Evolutionary conservation across 2,329 filamentous ascomycete species (phyloP).

Genomic region (Phyllosticta capitalensis): DNA sequence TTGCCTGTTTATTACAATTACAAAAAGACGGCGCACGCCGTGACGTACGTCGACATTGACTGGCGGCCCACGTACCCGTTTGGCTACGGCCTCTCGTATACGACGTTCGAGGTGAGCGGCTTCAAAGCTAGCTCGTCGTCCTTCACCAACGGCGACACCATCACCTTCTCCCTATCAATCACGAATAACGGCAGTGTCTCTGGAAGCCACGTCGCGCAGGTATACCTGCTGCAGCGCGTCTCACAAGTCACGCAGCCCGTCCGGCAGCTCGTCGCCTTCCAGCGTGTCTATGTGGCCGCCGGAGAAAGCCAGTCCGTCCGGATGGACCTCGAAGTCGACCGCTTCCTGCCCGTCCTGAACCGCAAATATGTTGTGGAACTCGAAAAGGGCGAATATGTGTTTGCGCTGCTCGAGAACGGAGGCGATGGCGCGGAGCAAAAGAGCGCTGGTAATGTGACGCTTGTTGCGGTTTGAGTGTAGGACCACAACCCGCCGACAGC

Average conservation of each 20-base stretch:
- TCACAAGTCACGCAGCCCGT: slow-evolving; percentile 34
- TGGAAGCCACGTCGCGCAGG: slow-evolving; percentile 33
- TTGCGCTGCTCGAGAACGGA: slow-evolving; percentile 34
- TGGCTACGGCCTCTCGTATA: slow-evolving; percentile 77
- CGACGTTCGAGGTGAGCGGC: slow-evolving; percentile 53
- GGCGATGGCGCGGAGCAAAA: slow-evolving; percentile 21
- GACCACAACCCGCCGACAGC: too few relatives aligned
- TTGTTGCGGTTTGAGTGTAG: slow-evolving; percentile 24
- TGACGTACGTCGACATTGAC: slow-evolving; percentile 26
- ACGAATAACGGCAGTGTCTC: slow-evolving; percentile 25
- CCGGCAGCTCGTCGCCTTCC: slow-evolving; percentile 36
- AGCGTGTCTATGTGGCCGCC: slow-evolving; percentile 28
- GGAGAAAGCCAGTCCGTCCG: slow-evolving; percentile 23
- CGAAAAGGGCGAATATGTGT: slow-evolving; percentile 35
- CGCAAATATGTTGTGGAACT: slow-evolving; percentile 35
- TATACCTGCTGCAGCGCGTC: slow-evolving; percentile 33
- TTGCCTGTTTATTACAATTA: slow-evolving; percentile 84
- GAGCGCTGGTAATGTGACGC: slow-evolving; percentile 29
- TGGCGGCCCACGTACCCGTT: slow-evolving; percentile 68
- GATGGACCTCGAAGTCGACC: slow-evolving; percentile 32
- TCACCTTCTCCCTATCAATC: slow-evolving; percentile 28
- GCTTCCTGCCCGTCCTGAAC: slow-evolving; percentile 36
- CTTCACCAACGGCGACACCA: slow-evolving; percentile 21
- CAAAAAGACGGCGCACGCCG: slow-evolving; percentile 67
- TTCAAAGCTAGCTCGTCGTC: background rate